Percentiles rank a stretch among this genome's conserved stretches.
Conservation (phyloP, 768 basidiomycete species). For the Lactifluus pinguis region DNA sequence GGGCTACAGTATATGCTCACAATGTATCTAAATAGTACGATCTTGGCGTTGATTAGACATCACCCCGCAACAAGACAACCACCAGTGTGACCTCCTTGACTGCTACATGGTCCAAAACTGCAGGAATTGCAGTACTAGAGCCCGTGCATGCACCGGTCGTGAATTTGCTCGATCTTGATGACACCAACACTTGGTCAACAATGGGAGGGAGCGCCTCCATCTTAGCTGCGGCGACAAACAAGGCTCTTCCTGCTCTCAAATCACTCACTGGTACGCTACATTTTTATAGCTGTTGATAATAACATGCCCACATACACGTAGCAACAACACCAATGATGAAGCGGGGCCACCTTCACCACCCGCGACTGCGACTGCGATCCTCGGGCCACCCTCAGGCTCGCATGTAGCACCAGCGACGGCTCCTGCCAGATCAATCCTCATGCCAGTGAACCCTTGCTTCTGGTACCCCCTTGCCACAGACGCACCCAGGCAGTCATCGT, state of each 20-base stretch:
- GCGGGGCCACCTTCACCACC: slow-evolving; percentile 52
- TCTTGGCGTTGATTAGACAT: slow-evolving; percentile 84
- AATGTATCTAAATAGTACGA: no score
- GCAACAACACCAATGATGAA: slow-evolving; percentile 51
- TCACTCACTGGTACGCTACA: slow-evolving; percentile 20
- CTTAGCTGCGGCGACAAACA: slow-evolving; percentile 32
- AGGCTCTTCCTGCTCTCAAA: slow-evolving; percentile 44
- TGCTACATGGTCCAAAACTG: slow-evolving; percentile 20
- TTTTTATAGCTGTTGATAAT: background rate
- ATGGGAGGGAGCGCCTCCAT: background rate
- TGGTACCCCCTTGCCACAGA: background rate
- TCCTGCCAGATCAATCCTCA: background rate
- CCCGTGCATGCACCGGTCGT: slow-evolving; percentile 34
- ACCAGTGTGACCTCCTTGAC: slow-evolving; percentile 26
- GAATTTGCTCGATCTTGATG: slow-evolving; percentile 74
- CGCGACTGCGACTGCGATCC: slow-evolving; percentile 41
- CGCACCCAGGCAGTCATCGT: background rate
- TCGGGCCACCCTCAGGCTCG: no score
- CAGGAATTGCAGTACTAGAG: slow-evolving; percentile 34
- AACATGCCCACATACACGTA: background rate
- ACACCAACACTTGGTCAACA: slow-evolving; percentile 41
- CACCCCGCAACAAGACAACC: slow-evolving; percentile 33
- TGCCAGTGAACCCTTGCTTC: slow-evolving; percentile 6
- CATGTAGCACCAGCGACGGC: background rate
- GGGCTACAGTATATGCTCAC: no score